Evolutionary conservation across 2,329 filamentous ascomycete species (phyloP).

Genomic region (Cordyceps farinosa): DNA sequence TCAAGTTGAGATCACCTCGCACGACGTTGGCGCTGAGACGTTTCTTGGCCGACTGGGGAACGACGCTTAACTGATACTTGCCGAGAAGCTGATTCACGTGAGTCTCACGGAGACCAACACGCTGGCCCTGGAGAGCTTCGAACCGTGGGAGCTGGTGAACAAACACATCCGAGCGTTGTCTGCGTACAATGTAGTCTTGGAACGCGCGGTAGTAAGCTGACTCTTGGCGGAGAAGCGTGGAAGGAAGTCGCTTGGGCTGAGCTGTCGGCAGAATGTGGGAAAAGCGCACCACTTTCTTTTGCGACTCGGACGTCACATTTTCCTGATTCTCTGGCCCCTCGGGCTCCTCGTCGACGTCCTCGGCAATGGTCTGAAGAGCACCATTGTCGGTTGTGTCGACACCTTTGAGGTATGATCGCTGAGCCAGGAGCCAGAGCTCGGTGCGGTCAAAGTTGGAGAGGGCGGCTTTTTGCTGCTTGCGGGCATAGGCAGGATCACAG

Average conservation of each 20-base stretch:
- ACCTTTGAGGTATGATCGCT: constrained; percentile 71
- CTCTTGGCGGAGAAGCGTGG: constrained; percentile 56
- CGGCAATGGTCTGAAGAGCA: constrained; percentile 37
- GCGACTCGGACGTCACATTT: constrained; percentile 25
- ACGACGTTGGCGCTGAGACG: constrained; percentile 69
- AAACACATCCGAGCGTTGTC: constrained; percentile 70
- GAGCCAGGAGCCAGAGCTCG: constrained; percentile 78
- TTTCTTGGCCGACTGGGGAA: constrained; percentile 66
- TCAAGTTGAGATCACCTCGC: constrained; percentile 63
- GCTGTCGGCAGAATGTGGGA: constrained; percentile 50
- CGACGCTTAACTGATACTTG: constrained; percentile 73
- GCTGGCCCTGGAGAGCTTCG: constrained; percentile 80
- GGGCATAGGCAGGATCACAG: constrained; percentile 71
- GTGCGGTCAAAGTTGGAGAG: constrained; percentile 79
- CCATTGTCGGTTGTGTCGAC: constrained; percentile 48
- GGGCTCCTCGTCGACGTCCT: constrained; percentile 30
- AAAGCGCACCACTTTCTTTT: constrained; percentile 75
- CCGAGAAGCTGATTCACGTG: constrained; percentile 81
- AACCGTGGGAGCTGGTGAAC: constrained; percentile 81
- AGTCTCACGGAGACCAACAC: constrained; percentile 66
- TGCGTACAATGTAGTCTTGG: constrained; percentile 65
- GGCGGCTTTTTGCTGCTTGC: constrained; percentile 67
- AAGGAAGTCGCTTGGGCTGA: constrained; percentile 48
- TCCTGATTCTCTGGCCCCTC: constrained; percentile 24
- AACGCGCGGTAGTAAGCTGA: constrained; percentile 88